A percentile compares a stretch with the other conserved stretches of the same genome.
These are phyloP conservation scores for Teunomyces pallodes DNA, from an alignment of 805 yeast genomes.

Conservation along the genomic window DNA sequence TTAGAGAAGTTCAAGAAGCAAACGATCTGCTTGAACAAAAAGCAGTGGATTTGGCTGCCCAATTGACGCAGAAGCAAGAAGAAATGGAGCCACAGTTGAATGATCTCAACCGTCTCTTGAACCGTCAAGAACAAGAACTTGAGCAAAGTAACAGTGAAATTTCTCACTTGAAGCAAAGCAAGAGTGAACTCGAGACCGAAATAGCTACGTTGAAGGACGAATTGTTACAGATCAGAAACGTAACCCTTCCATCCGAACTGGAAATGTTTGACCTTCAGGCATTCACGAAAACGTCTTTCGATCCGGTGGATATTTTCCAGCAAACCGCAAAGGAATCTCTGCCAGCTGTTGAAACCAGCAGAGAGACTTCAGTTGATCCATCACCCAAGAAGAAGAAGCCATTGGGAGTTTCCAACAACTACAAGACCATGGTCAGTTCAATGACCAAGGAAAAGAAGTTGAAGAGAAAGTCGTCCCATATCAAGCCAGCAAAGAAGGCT, in stretches of 20 bases:
- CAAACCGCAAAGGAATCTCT: background rate
- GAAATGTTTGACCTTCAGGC: constrained; percentile 3
- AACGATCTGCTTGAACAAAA: background rate
- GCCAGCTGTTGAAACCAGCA: background rate
- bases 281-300: constrained; percentile 1
- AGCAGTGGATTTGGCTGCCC: background rate
- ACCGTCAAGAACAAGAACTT: constrained; percentile 1
- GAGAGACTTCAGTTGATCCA: background rate
- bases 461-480: constrained; percentile 5
- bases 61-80: background rate
- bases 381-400: constrained; percentile 4
- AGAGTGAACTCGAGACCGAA: background rate
- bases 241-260: constrained; percentile 5
- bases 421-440: constrained; percentile 9
- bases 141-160: background rate
- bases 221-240: background rate
- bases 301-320: constrained; percentile 7
- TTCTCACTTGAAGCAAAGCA: background rate
- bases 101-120: constrained; percentile 1
- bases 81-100: background rate
- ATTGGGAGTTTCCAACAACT: constrained; percentile 9
- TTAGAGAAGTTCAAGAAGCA: background rate
- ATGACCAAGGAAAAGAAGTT: constrained; percentile 11
- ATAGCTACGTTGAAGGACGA: constrained; percentile 2
- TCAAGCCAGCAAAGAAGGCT: constrained; percentile 2